Evolutionary conservation across 345 rosid genomes (phyloP).

Genomic region (Aquilaria yunnanensis): DNA sequence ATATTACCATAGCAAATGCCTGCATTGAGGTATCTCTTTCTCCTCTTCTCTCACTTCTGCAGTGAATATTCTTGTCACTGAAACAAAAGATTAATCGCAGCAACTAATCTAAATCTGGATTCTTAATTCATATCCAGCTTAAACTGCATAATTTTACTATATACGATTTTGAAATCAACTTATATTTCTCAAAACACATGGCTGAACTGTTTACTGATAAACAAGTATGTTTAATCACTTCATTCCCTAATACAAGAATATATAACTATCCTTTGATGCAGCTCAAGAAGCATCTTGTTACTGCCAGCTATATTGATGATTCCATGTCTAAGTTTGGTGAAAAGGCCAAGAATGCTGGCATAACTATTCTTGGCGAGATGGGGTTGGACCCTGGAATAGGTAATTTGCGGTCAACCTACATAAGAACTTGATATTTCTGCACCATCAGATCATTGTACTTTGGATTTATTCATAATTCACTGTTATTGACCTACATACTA

Average conservation of each 20-base stretch:
- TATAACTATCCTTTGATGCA: slow-evolving; percentile 24
- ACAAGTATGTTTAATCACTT: background rate
- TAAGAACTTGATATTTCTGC: background rate
- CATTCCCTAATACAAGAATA: slow-evolving; percentile 2
- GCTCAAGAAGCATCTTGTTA: slow-evolving; percentile 86
- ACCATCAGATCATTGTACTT: too few relatives aligned
- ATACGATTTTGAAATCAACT: too few relatives aligned
- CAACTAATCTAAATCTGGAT: background rate
- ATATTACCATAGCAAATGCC: slow-evolving; percentile 55
- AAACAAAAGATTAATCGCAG: background rate
- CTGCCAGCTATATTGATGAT: slow-evolving; percentile 92
- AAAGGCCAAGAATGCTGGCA: slow-evolving; percentile 70
- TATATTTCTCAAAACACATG: background rate
- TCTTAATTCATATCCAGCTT: background rate
- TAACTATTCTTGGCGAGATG: slow-evolving; percentile 94
- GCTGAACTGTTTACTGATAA: too few relatives aligned
- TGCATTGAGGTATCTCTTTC: slow-evolving; percentile 64
- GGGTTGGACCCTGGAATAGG: slow-evolving; percentile 99
- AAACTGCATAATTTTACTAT: background rate
- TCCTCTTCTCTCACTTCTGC: background rate
- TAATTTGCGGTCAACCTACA: slow-evolving; percentile 20
- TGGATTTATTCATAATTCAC: too few relatives aligned
- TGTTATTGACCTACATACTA: background rate
- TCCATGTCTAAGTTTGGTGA: slow-evolving; percentile 53
- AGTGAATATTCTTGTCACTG: background rate